Conservation (phyloP, 1,284 basidiomycete genomes). For the Malassezia equina region DNA sequence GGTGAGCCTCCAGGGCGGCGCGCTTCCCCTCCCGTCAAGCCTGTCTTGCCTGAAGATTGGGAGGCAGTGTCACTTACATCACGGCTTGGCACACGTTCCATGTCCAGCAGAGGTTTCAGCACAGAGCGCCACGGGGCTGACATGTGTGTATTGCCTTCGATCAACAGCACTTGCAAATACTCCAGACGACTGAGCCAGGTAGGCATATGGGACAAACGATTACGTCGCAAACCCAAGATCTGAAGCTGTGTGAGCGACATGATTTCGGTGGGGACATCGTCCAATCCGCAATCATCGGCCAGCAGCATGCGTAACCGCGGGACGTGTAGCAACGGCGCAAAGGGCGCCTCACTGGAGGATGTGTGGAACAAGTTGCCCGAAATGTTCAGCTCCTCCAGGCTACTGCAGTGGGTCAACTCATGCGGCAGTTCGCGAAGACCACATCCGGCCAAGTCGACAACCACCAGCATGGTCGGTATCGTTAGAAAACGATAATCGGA, state of each 20-base stretch:
- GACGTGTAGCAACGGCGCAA: slow-evolving; percentile 68
- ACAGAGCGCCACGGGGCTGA: slow-evolving; percentile 79
- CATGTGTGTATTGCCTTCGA: slow-evolving; percentile 84
- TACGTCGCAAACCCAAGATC: slow-evolving; percentile 74
- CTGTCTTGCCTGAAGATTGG: background rate
- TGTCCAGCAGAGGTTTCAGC: slow-evolving; percentile 50
- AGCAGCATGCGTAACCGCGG: slow-evolving; percentile 71
- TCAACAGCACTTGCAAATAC: slow-evolving; percentile 69
- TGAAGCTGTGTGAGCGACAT: slow-evolving; percentile 59
- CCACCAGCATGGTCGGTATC: slow-evolving; percentile 23
- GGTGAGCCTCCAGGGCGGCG: background rate
- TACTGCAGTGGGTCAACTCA: slow-evolving; percentile 63
- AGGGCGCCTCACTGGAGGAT: slow-evolving; percentile 55
- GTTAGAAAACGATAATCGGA: background rate
- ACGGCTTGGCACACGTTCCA: background rate
- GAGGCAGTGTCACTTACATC: background rate
- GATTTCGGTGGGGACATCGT: slow-evolving; percentile 56
- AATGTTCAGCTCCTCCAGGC: slow-evolving; percentile 85
- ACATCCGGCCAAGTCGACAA: slow-evolving; percentile 55
- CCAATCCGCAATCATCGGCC: slow-evolving; percentile 74
- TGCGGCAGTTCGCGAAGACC: slow-evolving; percentile 70
- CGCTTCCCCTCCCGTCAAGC: background rate
- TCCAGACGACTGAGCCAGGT: slow-evolving; percentile 80
- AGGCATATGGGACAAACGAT: slow-evolving; percentile 77
- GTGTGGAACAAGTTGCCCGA: slow-evolving; percentile 69